Percentiles rank a stretch among this genome's conserved stretches.
These are phyloP conservation scores for Fusarium vanettenii DNA, from an alignment of 2,329 filamentous ascomycete species.

Conservation along the genomic window DNA sequence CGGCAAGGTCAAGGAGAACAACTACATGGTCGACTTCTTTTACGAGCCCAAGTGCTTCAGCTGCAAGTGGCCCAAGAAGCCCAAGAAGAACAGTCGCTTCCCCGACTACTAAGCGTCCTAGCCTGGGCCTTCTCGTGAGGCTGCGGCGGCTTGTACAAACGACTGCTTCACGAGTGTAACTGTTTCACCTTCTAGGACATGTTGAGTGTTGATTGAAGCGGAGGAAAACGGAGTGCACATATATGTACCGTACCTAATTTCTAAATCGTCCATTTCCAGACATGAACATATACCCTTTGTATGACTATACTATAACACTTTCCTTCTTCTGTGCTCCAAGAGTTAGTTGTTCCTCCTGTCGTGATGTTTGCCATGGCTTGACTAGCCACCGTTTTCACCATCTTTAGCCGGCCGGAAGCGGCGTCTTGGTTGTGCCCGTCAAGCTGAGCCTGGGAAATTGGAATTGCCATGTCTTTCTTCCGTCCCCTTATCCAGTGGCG, in stretches of 20 bases:
- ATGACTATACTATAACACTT: conserved; percentile 9
- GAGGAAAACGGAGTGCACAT: conserved; percentile 18
- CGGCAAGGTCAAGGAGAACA: conserved; percentile 12
- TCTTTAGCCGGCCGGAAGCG: not conserved
- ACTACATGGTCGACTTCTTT: conserved; percentile 3
- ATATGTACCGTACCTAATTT: conserved; percentile 27
- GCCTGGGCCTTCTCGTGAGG: not conserved
- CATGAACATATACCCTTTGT: conserved; percentile 28
- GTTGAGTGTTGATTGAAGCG: not conserved
- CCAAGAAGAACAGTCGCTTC: not conserved
- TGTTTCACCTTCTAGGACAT: conserved; percentile 25
- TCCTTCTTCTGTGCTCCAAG: not conserved
- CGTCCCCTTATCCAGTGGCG: not conserved
- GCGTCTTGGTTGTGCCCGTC: not conserved
- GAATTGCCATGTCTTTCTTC: not conserved
- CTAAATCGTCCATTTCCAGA: conserved; percentile 15
- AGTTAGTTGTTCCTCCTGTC: not conserved
- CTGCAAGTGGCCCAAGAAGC: conserved; percentile 7
- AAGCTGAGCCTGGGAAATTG: not conserved
- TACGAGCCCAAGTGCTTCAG: conserved; percentile 30
- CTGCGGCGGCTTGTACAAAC: not conserved
- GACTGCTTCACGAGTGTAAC: not conserved
- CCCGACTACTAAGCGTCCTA: not conserved
- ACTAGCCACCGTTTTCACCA: not conserved
- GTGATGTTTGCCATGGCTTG: not conserved